phyloP scores from a whole-genome alignment of 2,329 filamentous ascomycete genomes.

The Pseudofabraea citricarpa region DNA sequence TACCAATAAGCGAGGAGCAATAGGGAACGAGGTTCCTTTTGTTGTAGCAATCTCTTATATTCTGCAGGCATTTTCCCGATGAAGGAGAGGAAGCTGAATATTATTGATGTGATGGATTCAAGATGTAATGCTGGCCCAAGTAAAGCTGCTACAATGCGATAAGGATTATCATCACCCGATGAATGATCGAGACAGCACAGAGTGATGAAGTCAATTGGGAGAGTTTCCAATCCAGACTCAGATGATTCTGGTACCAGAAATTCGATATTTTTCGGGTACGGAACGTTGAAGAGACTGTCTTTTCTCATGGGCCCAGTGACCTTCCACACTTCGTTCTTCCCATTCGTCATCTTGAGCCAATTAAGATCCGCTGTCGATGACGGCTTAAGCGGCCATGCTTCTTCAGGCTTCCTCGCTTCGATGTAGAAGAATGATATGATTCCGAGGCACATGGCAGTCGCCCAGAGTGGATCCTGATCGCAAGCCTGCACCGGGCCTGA shows the following conservation, averaged over 20 bases:
- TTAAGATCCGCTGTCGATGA: slow-evolving; percentile 41
- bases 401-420: slow-evolving; percentile 34
- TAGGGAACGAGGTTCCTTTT: slow-evolving; percentile 47
- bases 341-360: slow-evolving; percentile 53
- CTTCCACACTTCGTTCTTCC: slow-evolving; percentile 49
- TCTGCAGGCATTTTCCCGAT: slow-evolving; percentile 37
- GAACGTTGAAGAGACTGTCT: slow-evolving; percentile 40
- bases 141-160: slow-evolving; percentile 7
- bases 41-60: slow-evolving; percentile 38
- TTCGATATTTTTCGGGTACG: not conserved
- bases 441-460: slow-evolving; percentile 41
- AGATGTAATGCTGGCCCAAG: slow-evolving; percentile 7
- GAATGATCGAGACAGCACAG: slow-evolving; percentile 8
- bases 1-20: slow-evolving; percentile 52
- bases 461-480: slow-evolving; percentile 44
- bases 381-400: slow-evolving; percentile 51
- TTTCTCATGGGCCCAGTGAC: slow-evolving; percentile 42
- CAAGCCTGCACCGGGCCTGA: slow-evolving; percentile 28
- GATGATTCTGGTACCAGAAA: slow-evolving; percentile 7
- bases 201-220: slow-evolving; percentile 9
- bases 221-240: not conserved
- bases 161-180: slow-evolving; percentile 11
- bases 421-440: slow-evolving; percentile 40
- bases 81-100: slow-evolving; percentile 43
- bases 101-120: slow-evolving; percentile 30